Conservation (phyloP, 2,329 filamentous ascomycete genomes). For the Teratosphaeria epicoccoides region DNA sequence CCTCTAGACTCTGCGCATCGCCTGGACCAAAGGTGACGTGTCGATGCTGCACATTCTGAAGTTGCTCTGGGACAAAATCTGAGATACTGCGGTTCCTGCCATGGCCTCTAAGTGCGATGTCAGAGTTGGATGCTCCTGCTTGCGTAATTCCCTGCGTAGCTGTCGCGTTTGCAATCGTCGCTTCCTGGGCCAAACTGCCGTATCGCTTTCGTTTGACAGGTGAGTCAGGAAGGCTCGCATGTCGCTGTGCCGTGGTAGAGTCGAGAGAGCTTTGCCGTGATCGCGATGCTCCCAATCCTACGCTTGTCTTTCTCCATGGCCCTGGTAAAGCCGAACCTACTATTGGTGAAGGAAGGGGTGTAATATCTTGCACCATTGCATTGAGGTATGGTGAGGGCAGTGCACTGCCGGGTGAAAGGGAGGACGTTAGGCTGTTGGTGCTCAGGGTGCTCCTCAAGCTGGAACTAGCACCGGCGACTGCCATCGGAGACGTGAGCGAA, state of each 20-base stretch:
- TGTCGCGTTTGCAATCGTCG: conserved; percentile 16
- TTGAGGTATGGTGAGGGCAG: conserved; percentile 39
- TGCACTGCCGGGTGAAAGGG: conserved; percentile 33
- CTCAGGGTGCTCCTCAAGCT: conserved; percentile 32
- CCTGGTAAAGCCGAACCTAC: conserved; percentile 31
- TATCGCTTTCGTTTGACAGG: conserved; percentile 39
- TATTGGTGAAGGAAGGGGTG: conserved; percentile 42
- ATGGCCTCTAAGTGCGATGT: conserved; percentile 25
- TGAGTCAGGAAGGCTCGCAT: conserved; percentile 10
- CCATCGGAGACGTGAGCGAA: conserved; percentile 29
- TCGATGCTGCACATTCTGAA: conserved; percentile 55
- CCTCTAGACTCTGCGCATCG: conserved; percentile 40
- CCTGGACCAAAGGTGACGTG: conserved; percentile 59
- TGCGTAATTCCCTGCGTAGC: conserved; percentile 15
- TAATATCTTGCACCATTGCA: conserved; percentile 37
- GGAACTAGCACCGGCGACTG: conserved; percentile 15
- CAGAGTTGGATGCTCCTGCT: conserved; percentile 1
- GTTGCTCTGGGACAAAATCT: conserved; percentile 69
- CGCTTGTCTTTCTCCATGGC: conserved; percentile 32
- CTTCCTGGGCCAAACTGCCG: conserved; percentile 34
- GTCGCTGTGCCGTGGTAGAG: conserved; percentile 23
- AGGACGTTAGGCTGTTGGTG: conserved; percentile 33
- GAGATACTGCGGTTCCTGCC: conserved; percentile 73
- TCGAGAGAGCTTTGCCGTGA: conserved; percentile 20
- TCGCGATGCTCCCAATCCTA: conserved; percentile 15